Conservation (phyloP, 345 rosid species). For the Lumnitzera racemosa region DNA sequence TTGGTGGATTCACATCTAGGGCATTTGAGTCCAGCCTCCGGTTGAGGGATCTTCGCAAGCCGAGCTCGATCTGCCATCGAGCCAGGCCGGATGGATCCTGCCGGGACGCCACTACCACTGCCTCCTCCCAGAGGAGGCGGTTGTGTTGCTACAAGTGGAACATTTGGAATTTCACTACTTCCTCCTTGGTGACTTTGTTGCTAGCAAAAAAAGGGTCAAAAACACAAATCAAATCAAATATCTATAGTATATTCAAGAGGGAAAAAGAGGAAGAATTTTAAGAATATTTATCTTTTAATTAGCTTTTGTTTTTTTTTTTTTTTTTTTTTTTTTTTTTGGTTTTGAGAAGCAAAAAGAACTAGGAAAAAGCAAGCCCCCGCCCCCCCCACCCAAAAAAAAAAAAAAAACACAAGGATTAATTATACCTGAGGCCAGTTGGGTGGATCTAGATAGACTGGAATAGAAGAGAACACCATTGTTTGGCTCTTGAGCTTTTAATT, state of each 20-base stretch:
- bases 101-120: slow-evolving; percentile 22
- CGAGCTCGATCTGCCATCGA: slow-evolving; percentile 57
- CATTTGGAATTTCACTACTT: slow-evolving; percentile 5
- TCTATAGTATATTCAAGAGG: slow-evolving; percentile 40
- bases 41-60: slow-evolving; percentile 46
- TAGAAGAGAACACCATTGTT: slow-evolving; percentile 54
- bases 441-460: slow-evolving; percentile 55
- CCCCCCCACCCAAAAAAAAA: slow-evolving; percentile 1
- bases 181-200: slow-evolving; percentile 28
- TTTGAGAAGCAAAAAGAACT: slow-evolving; percentile 5
- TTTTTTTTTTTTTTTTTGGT: too few relatives aligned
- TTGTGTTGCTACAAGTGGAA: slow-evolving; percentile 8
- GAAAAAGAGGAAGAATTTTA: slow-evolving; percentile 25
- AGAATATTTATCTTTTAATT: slow-evolving; percentile 14
- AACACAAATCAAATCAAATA: slow-evolving; percentile 12
- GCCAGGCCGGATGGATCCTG: slow-evolving; percentile 27
- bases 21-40: slow-evolving; percentile 49
- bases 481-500: slow-evolving; percentile 15
- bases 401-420: not conserved
- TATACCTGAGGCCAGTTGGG: slow-evolving; percentile 55
- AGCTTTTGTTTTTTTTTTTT: slow-evolving; percentile 7
- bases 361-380: slow-evolving; percentile 6
- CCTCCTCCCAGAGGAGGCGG: slow-evolving; percentile 23
- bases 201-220: slow-evolving; percentile 16
- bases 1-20: slow-evolving; percentile 66